Evolutionary conservation across 179 eudicot genomes (phyloP).

Genomic region (Carnegiea gigantea): DNA sequence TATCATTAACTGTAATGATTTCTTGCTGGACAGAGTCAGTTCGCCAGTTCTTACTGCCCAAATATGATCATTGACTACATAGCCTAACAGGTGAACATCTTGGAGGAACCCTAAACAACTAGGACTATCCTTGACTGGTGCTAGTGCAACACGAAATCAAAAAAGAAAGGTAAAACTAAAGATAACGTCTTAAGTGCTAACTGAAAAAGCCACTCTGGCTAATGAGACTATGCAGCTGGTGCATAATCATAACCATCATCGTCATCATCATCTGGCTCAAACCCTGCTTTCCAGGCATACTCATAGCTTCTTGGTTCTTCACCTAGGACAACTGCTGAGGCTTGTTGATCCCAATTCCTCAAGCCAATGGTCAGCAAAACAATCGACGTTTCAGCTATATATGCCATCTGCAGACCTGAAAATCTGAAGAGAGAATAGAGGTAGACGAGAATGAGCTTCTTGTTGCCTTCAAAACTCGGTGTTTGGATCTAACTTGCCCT

Average conservation of each 20-base stretch:
- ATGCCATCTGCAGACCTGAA: background rate
- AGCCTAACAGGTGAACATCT: background rate
- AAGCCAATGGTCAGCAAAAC: background rate
- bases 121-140: too few relatives aligned
- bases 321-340: background rate
- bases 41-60: background rate
- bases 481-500: background rate
- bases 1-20: too few relatives aligned
- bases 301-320: background rate
- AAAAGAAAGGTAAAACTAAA: background rate
- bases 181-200: background rate
- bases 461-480: background rate
- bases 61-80: background rate
- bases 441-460: background rate
- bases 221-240: conserved; percentile 15
- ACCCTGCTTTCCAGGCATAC: background rate
- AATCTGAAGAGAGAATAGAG: background rate
- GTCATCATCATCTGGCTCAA: conserved; percentile 21
- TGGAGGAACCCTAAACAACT: too few relatives aligned
- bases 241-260: conserved; percentile 14
- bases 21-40: too few relatives aligned
- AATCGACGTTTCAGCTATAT: conserved; percentile 12
- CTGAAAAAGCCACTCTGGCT: background rate
- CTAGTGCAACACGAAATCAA: too few relatives aligned
- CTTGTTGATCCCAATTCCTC: background rate